A percentile compares a stretch with the other conserved stretches of the same genome.
These are phyloP conservation scores for Pinus albicaulis DNA, from an alignment of 75 land plant genomes.

Conservation along the genomic window DNA sequence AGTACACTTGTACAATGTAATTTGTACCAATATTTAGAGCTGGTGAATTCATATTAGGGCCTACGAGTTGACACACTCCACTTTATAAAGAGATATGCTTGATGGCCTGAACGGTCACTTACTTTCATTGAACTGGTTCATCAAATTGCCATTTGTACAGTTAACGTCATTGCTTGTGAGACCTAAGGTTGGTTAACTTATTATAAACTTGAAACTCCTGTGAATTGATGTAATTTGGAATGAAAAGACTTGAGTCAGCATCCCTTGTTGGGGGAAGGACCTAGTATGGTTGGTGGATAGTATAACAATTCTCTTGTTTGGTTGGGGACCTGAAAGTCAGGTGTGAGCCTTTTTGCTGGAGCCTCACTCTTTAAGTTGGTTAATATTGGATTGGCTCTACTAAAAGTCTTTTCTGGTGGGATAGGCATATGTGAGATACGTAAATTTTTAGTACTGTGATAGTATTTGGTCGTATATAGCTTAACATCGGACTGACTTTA, in stretches of 20 bases:
- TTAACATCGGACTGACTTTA: background rate
- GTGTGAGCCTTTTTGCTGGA: background rate
- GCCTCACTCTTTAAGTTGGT: slow-evolving; percentile 6
- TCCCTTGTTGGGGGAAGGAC: background rate
- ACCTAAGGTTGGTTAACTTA: background rate
- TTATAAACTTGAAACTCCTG: background rate
- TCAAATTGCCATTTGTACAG: slow-evolving; percentile 2
- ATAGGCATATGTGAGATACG: background rate
- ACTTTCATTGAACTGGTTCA: background rate
- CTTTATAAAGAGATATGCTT: background rate
- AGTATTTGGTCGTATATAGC: background rate
- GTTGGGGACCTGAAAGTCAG: slow-evolving; percentile 1
- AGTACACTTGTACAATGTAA: slow-evolving; percentile 7
- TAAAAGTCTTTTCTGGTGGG: background rate
- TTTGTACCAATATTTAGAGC: slow-evolving; percentile 13
- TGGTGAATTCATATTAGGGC: background rate
- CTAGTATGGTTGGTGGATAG: background rate
- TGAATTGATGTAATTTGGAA: slow-evolving; percentile 1
- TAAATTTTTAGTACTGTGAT: background rate
- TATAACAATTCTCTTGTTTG: background rate
- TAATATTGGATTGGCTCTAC: background rate
- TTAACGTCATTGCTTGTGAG: background rate
- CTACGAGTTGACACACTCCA: background rate
- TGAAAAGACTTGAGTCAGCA: background rate
- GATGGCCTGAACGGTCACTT: slow-evolving; percentile 6